Evolutionary conservation across 495 filamentous ascomycete species (phyloP), one percentile per base, ranked within the genome.

Genomic region (Penicillium ochrochloron): DNA sequence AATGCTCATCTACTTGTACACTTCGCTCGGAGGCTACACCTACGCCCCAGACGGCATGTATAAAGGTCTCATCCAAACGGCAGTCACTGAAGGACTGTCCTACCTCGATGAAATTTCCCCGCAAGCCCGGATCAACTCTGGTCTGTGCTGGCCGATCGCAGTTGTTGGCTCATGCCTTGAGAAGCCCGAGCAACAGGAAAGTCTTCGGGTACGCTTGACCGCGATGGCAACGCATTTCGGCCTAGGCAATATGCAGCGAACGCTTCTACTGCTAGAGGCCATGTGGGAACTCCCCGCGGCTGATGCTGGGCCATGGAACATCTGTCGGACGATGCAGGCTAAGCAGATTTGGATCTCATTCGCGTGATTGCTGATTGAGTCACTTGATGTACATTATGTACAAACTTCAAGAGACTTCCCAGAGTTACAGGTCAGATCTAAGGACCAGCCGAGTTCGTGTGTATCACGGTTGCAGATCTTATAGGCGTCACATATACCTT

Each of bases 401-500:
- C 25, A 61, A 57, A 9, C 19, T 59, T 25, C 6, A 25, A 41
- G 37, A n/a, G 9, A 17, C 9, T 23, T 0, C 10, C 5, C 5
- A 12, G 17, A 29, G 27, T 57, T 29, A 33, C n/a, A 8, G 15
- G 15, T 17, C 33, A 23, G 0, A 10, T 48, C 42, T 34, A 63
- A 37, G 44, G 63, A 21, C 39, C 33, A 52, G 59, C 80, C 58
- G 80, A 72, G 76, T 95, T 97, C 68, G 77, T 76, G 19, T 94
- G 94, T 5, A 90, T 83, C 63, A 79, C 65, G 10, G 87, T 82
- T 11, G 92, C 79, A 0, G 88, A 86, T 21, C 94, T 93, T 77
- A 96, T 90, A 2, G 93, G 85, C 0, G 94, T 97, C 31, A 96
- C 90, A 76, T 97, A 97, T 15, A 92, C 92, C 82, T 90, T 96